phyloP scores from a whole-genome alignment of 495 filamentous ascomycete genomes.

The Aspergillus cavernicola region DNA sequence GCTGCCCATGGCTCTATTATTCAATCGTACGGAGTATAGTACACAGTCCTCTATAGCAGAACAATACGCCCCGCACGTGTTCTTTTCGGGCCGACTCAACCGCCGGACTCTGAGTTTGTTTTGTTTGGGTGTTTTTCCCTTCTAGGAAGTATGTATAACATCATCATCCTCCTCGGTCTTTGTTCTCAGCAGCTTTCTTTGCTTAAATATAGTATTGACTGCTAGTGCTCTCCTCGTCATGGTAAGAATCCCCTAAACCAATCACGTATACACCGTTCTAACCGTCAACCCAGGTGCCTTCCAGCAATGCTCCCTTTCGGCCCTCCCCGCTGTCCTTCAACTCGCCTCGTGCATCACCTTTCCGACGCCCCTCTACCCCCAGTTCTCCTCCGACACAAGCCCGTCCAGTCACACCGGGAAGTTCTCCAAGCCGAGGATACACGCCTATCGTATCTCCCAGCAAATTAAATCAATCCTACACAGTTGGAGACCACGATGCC shows the following conservation, averaged over 20 bases:
- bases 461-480: slow-evolving; percentile 48
- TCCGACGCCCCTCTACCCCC: slow-evolving; percentile 57
- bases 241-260: slow-evolving; percentile 16
- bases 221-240: slow-evolving; percentile 21
- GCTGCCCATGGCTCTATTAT: neutral
- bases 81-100: slow-evolving; percentile 29
- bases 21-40: neutral
- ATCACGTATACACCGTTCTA: neutral
- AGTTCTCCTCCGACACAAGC: slow-evolving; percentile 43
- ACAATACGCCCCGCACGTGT: slow-evolving; percentile 24
- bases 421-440: slow-evolving; percentile 41
- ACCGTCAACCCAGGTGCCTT: slow-evolving; percentile 27
- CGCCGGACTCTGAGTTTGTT: slow-evolving; percentile 26
- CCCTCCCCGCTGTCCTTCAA: slow-evolving; percentile 68
- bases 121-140: slow-evolving; percentile 23
- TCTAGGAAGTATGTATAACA: slow-evolving; percentile 13
- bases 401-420: slow-evolving; percentile 36
- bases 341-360: slow-evolving; percentile 69
- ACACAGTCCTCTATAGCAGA: neutral
- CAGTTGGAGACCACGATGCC: slow-evolving; percentile 37
- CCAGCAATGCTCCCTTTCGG: slow-evolving; percentile 54
- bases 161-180: neutral
- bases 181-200: slow-evolving; percentile 1
- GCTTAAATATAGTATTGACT: neutral
- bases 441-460: slow-evolving; percentile 44